Evolutionary conservation across 2,329 filamentous ascomycete genomes (phyloP), one percentile per base, ranked within the genome.

Genomic region (Fusarium sp.): DNA sequence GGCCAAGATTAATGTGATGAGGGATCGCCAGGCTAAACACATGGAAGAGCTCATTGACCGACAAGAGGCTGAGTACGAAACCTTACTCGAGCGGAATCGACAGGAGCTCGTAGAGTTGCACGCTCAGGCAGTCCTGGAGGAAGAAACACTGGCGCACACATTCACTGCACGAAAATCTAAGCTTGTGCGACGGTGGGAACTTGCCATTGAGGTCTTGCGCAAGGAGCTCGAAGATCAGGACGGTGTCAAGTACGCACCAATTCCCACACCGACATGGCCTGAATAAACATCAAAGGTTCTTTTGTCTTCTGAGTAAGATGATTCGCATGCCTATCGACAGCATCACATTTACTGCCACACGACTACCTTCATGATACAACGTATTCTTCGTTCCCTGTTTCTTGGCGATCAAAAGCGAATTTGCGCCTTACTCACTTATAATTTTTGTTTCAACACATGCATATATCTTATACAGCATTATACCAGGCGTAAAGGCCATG

Each of bases 1-100:
- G 74, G 84, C 87, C 42, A 88, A 88, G 77, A 90, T 91, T 78
- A 91, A 91, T 73, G 89, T 91, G 31, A 86, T 91, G 83, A 85
- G 90, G n/a, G 90, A 91, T 67, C 86, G 87, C 45, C 90, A 91
- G 77, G 85, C 88, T 3, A 90, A 90, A 76, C 84, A 87, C 35
- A 87, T 91, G 83, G 89, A 91, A 74, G 87, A 90, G 68, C 82
- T 91, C 8, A 79, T 88, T 4, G 83, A 86, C 42, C 83, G 86
- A 30, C 90, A 91, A 72, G 85, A 87, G 66, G 78, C 78, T 3
- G 89, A 91, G 74, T 75, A 88, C 56, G 80, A 83, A 30, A 82
- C 81, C 51, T 78, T 90, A n/a, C 76, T 77, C 4, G 82, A 83
- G 30, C 85, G 84, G 69, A 85, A 85, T 57, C 80, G 81, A 20